Base-by-base conservation (phyloP, 2,329 filamentous ascomycete species). In the Didymella pomorum region DNA sequence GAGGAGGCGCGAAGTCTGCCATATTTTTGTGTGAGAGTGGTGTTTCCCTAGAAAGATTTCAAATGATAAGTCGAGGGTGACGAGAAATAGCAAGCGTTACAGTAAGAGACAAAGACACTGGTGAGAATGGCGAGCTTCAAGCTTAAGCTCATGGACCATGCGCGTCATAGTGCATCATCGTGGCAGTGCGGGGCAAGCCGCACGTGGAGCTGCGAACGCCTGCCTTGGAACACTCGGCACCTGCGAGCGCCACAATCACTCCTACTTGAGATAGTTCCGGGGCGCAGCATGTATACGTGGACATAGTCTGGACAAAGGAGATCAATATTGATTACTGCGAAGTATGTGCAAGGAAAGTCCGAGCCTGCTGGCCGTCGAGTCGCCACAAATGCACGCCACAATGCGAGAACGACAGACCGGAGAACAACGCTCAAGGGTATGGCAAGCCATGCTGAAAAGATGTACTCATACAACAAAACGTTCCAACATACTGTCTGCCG, bases 1-100 rank as follows among this genome's bases (percentile, higher is more conserved):
- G 44, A 57, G 75, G 75, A 52, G 75, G 75, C 29, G 73, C 73
- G 56, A 64, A 77, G 20, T 76, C 75, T 42, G 73, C 62, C 75
- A 76, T 77, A 14, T 14, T 43, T 5, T 16, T 42, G 39, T n/a
- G 5, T 25, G 23, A n/a, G 11, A 26, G 10, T 10, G 41, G 16
- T 7, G 9, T 12, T 26, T 25, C 7, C 12, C 7, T n/a, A n/a
- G 14, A 14, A 23, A n/a, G 12, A 3, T 16, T 42, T 23, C 20
- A 7, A 25, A 3, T 9, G 41, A n/a, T 26, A 26, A 12, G 10
- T 43, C n/a, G 16, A 12, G 25, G 18, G 4, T 23, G 18, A 14
- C 12, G 14, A 4, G 31, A 29, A n/a, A 21, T n/a, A 48, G 12
- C 23, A 14, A 31, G 16, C 11, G n/a, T n/a, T 44, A 20, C 9